A percentile compares a stretch with the other conserved stretches of the same genome.
Conservation (phyloP, 495 filamentous ascomycete species). For the Aspergillus sparsus region DNA sequence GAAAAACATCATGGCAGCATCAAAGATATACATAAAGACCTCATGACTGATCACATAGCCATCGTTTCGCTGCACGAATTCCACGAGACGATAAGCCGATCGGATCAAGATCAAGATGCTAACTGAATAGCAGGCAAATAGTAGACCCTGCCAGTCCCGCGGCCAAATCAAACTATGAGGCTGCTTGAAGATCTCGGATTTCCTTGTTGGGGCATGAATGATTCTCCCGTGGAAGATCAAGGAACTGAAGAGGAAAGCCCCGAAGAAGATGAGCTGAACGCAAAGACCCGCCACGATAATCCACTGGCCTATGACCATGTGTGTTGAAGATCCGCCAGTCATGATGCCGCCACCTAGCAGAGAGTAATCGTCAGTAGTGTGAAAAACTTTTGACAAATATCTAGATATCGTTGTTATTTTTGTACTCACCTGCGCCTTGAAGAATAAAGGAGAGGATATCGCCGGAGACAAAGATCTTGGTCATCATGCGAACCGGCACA, state of each 20-base stretch:
- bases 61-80: constrained; percentile 17
- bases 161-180: no score
- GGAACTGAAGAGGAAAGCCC: constrained; percentile 39
- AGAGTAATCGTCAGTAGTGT: background rate
- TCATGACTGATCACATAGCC: constrained; percentile 17
- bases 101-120: constrained; percentile 18
- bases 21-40: constrained; percentile 18
- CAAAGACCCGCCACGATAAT: constrained; percentile 45
- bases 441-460: constrained; percentile 22
- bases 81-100: constrained; percentile 16
- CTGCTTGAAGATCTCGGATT: constrained; percentile 1
- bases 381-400: background rate
- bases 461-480: constrained; percentile 27
- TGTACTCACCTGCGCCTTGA: constrained; percentile 15
- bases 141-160: no score
- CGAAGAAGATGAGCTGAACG: constrained; percentile 47
- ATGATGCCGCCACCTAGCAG: constrained; percentile 28
- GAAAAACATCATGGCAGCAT: constrained; percentile 13
- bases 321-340: constrained; percentile 14
- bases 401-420: background rate
- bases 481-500: constrained; percentile 9
- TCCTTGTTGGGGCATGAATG: constrained; percentile 25
- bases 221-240: constrained; percentile 41
- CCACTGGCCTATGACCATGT: constrained; percentile 35
- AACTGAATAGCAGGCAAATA: no score